Evolutionary conservation across 1,284 basidiomycete genomes (phyloP).

Genomic region (Coniophora puteana): DNA sequence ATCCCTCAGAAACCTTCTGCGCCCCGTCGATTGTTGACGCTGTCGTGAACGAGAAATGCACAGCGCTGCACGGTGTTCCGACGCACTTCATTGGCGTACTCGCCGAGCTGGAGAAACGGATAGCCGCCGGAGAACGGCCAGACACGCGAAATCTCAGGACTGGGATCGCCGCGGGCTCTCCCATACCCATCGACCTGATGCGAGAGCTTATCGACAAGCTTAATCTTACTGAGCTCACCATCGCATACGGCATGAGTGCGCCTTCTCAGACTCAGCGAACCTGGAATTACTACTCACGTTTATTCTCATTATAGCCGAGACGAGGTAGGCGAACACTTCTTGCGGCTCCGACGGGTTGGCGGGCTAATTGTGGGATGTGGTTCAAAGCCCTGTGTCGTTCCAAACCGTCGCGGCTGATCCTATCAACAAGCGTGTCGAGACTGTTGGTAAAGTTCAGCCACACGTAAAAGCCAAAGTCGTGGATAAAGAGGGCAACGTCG

Average conservation of each 20-base stretch:
- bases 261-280: constrained; percentile 12
- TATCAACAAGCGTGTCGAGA: constrained; percentile 72
- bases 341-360: background rate
- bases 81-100: constrained; percentile 81
- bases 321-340: constrained; percentile 35
- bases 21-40: constrained; percentile 66
- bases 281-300: constrained; percentile 18
- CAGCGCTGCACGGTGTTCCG: constrained; percentile 80
- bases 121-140: constrained; percentile 38
- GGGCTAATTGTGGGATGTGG: too few relatives aligned
- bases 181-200: constrained; percentile 80
- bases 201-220: constrained; percentile 61
- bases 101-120: constrained; percentile 56
- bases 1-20: constrained; percentile 65
- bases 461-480: constrained; percentile 78
- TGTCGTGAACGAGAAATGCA: constrained; percentile 63
- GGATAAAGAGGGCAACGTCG: constrained; percentile 52
- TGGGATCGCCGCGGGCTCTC: constrained; percentile 77
- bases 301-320: constrained; percentile 56
- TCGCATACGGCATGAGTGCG: constrained; percentile 82
- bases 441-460: constrained; percentile 72
- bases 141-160: constrained; percentile 49
- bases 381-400: constrained; percentile 72
- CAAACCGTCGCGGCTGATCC: constrained; percentile 69
- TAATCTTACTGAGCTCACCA: constrained; percentile 69